Evolutionary conservation across 768 basidiomycete genomes (phyloP), one percentile per base, ranked within the genome.

Genomic region (Galerina marginata): DNA sequence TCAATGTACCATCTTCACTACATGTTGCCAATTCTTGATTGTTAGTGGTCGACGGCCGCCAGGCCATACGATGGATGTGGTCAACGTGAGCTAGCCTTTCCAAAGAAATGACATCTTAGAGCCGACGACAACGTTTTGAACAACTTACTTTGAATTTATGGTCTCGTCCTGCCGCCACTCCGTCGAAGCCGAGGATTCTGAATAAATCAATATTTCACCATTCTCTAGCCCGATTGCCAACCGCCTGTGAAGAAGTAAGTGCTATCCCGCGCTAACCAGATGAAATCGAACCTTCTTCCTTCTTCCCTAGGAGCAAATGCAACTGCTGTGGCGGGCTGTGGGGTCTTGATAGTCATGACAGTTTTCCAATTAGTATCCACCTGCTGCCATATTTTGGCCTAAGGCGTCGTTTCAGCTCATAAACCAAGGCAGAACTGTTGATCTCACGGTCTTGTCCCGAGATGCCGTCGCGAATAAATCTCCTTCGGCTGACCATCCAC

Each of bases 1-100:
- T 90, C 75, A 96, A 79, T 80, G 91, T 91, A 80, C 92, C 88
- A 82, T 98, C 96, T 79, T 96, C 94, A 74, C 93, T 92, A 69
- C 93, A 93, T 59, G 88, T 93, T 37, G 93, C 96, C 54, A 98
- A 82, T 60, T 86, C 81, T 58, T 74, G 77, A 45, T 67, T 60
- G n/a, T 64, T 66, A 11, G 33, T 64, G 6, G 62, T 66, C 12
- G 72, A 72, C 33, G 89, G 86, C 39, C 89, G 83, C 93, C 93
- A 98, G n/a, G 87, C 81, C 56, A 97, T 77, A 58, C 84, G 84
- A 66, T 95, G 87, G 51, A 98, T 83, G 57, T 93, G 90, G 62
- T 87, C 86, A 38, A 89, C 81, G 72, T 96, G 95, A 5, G 88
- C 86, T 43, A 81, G 63, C 11, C 94, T 96, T 64, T 61, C 29